Conservation (phyloP, 495 filamentous ascomycete genomes). For the Aspergillus baeticus region DNA sequence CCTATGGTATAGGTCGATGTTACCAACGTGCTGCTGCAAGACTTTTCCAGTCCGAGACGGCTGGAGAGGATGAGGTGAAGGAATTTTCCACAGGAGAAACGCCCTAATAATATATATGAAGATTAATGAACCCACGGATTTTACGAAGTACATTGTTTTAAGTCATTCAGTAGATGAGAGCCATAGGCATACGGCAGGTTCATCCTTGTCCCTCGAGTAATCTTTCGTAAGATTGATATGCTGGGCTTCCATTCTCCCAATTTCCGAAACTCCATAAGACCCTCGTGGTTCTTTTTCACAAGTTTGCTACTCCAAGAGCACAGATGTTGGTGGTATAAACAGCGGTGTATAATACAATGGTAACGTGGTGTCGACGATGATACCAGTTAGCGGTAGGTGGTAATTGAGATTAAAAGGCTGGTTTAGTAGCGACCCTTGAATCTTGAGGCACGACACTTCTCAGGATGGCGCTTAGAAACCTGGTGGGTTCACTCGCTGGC, state of each 20-base stretch:
- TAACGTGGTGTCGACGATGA: constrained; percentile 9
- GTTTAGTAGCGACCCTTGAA: neutral
- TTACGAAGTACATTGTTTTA: neutral
- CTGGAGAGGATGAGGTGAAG: neutral
- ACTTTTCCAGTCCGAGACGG: neutral
- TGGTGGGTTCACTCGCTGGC: constrained; percentile 88
- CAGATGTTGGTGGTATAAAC: constrained; percentile 4
- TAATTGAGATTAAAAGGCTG: constrained; percentile 8
- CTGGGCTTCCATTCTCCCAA: constrained; percentile 12
- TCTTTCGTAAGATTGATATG: neutral
- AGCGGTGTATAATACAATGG: constrained; percentile 37
- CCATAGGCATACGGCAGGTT: constrained; percentile 4
- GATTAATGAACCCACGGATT: neutral
- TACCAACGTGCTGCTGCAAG: constrained; percentile 21
- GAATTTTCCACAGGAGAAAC: neutral
- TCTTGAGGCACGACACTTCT: no score
- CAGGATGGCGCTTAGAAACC: constrained; percentile 64
- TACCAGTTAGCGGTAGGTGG: neutral
- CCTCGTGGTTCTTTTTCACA: constrained; percentile 24
- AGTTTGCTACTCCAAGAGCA: neutral
- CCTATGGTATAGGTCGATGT: constrained; percentile 18
- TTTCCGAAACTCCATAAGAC: constrained; percentile 41
- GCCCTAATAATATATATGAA: constrained; percentile 4
- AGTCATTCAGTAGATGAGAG: neutral
- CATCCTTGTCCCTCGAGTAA: neutral